Percentiles rank a stretch among this genome's conserved stretches.
These are phyloP conservation scores for Thelonectria discophora DNA, from an alignment of 2,329 filamentous ascomycete genomes.

Conservation along the genomic window DNA sequence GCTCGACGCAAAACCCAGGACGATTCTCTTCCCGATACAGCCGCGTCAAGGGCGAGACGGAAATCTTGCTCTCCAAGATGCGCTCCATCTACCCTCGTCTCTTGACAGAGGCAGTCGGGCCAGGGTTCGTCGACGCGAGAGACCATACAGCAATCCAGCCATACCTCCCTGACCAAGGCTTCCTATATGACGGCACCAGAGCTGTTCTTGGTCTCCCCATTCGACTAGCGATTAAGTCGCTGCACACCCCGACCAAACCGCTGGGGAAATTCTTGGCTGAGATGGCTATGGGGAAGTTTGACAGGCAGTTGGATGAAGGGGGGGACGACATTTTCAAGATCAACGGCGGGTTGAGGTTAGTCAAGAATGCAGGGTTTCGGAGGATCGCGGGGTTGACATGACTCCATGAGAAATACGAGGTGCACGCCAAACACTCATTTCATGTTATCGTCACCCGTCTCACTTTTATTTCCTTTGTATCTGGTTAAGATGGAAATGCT, in stretches of 20 bases:
- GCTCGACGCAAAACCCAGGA: constrained; percentile 66
- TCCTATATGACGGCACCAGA: constrained; percentile 20
- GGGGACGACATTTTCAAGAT: neutral
- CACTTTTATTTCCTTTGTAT: no score
- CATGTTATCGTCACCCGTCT: no score
- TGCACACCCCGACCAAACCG: constrained; percentile 53
- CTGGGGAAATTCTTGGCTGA: constrained; percentile 56
- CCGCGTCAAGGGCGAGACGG: constrained; percentile 73
- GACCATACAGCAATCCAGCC: constrained; percentile 53
- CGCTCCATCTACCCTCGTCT: constrained; percentile 55
- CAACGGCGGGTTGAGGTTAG: constrained; percentile 45
- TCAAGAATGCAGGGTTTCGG: constrained; percentile 49
- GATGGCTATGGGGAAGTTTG: constrained; percentile 54
- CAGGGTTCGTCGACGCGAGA: constrained; percentile 64
- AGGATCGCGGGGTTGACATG: constrained; percentile 44
- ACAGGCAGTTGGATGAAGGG: constrained; percentile 38
- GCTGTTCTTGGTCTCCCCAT: constrained; percentile 42
- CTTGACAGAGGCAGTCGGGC: constrained; percentile 65
- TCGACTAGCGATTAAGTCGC: constrained; percentile 29
- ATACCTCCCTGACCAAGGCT: constrained; percentile 50
- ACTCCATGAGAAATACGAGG: no score
- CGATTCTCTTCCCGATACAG: constrained; percentile 66
- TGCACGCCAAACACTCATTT: no score
- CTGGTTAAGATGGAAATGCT: no score
- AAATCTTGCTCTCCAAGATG: constrained; percentile 66